Percentiles rank a stretch among this genome's conserved stretches.
These are phyloP conservation scores for Trichoderma lentiforme DNA, from an alignment of 2,329 filamentous ascomycete genomes.

Conservation along the genomic window DNA sequence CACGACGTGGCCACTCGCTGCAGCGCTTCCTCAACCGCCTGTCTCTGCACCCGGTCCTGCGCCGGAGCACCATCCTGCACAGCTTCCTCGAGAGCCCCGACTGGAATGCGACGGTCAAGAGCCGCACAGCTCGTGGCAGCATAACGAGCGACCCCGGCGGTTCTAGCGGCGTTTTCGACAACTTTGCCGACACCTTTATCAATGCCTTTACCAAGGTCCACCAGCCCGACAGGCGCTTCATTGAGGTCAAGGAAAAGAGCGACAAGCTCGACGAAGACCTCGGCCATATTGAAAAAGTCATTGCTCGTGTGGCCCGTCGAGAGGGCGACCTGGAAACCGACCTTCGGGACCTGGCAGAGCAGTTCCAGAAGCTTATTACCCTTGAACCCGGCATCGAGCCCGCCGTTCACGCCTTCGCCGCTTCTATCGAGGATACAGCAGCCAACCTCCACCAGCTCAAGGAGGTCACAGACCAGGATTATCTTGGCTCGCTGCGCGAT, in stretches of 20 bases:
- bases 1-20: slow-evolving; percentile 81
- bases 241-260: slow-evolving; percentile 87
- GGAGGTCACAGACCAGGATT: slow-evolving; percentile 92
- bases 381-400: slow-evolving; percentile 84
- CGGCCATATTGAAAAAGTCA: slow-evolving; percentile 90
- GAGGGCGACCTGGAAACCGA: slow-evolving; percentile 86
- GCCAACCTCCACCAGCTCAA: slow-evolving; percentile 75
- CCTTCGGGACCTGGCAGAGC: slow-evolving; percentile 83
- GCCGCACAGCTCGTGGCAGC: slow-evolving; percentile 64
- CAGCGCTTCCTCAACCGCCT: slow-evolving; percentile 87
- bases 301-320: slow-evolving; percentile 81
- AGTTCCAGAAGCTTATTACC: slow-evolving; percentile 89
- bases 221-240: slow-evolving; percentile 90
- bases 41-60: slow-evolving; percentile 82
- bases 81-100: slow-evolving; percentile 89
- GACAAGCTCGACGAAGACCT: slow-evolving; percentile 95
- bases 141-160: slow-evolving; percentile 44
- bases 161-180: slow-evolving; percentile 79
- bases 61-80: slow-evolving; percentile 76
- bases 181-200: slow-evolving; percentile 92
- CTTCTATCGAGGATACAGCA: slow-evolving; percentile 79
- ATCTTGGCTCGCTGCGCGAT: slow-evolving; percentile 85
- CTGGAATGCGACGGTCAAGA: slow-evolving; percentile 95
- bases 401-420: slow-evolving; percentile 80
- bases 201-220: slow-evolving; percentile 97